Percentiles rank a stretch among this genome's conserved stretches.
Evolutionary conservation across 805 yeast species (phyloP).

Genomic region (Candida ficus): DNA sequence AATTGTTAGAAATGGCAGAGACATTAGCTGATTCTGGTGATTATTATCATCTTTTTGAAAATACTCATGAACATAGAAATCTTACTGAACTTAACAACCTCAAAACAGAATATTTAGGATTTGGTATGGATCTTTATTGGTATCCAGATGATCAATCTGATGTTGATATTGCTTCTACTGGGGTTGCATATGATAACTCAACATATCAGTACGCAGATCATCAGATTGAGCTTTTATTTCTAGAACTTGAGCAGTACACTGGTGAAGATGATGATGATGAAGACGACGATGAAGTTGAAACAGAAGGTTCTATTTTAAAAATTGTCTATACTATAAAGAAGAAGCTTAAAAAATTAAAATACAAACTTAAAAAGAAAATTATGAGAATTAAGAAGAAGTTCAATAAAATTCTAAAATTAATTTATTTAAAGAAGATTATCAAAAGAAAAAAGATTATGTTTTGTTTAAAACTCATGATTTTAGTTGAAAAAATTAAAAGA

Average conservation of each 20-base stretch:
- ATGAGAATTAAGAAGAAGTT: conserved; percentile 16
- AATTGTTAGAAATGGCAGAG: conserved; percentile 14
- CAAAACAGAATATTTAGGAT: too few relatives aligned
- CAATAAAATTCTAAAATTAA: conserved; percentile 13
- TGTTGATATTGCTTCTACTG: too few relatives aligned
- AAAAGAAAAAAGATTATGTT: conserved; percentile 10
- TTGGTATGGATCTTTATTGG: too few relatives aligned
- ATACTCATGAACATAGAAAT: conserved; percentile 3
- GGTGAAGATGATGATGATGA: conserved; percentile 9
- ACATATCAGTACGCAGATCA: too few relatives aligned
- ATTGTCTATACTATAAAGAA: not conserved
- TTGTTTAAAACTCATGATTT: conserved; percentile 16
- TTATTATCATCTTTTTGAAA: conserved; percentile 1
- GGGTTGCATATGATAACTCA: too few relatives aligned
- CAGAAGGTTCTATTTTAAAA: not conserved
- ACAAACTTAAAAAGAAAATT: conserved; percentile 10
- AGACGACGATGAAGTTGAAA: conserved; percentile 5
- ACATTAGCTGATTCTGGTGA: not conserved
- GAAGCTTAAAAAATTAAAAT: not conserved
- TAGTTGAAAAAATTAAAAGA: conserved; percentile 21
- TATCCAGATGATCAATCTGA: too few relatives aligned
- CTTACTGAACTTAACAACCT: not conserved
- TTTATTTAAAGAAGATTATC: conserved; percentile 17
- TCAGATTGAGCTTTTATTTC: too few relatives aligned
- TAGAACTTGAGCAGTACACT: too few relatives aligned